Evolutionary conservation across 1,284 basidiomycete genomes (phyloP), one percentile per base, ranked within the genome.

Genomic region (Filobasidium uniguttulatum): DNA sequence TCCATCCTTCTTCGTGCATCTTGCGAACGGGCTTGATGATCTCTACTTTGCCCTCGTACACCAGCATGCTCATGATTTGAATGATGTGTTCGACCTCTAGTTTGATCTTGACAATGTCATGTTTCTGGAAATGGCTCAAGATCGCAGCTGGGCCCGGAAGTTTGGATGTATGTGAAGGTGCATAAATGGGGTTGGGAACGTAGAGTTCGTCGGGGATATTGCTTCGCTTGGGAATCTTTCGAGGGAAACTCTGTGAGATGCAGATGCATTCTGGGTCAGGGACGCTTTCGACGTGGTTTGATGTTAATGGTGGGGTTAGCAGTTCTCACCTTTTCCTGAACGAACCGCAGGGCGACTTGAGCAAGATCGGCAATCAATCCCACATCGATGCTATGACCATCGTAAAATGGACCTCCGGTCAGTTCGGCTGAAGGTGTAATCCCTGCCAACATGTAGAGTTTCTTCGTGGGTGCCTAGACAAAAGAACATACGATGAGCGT

Each of bases 331-430:
- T 43, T 43, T 43, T 43, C 40, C 26, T 28, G 40, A 26, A 43
- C 40, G 26, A 28, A 43, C 12, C 40, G 22, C 23, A 49, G 28
- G 28, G 54, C 26, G 31, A 44, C 22, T 17, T 19, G 3, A 20
- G 29, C 30, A 23, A 41, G n/a, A 23, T 44, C 49, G 37, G 23
- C 17, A 34, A 43, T 43, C 40, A 43, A 29, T 8, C 40, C 40
- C 9, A 29, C 26, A 26, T 43, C 23, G 31, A 46, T 22, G n/a
- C 26, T 29, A 44, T 30, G 38, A 41, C 30, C 31, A 36, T 33
- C 49, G 46, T 66, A 69, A 65, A 66, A 70, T 3, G 68, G 59
- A 22, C 68, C 68, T 30, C 68, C 68, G 1, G 62, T 59, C 37
- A 69, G 55, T 29, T 67, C 65, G 53, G 65, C 65, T 12, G 66